Base-by-base conservation (phyloP, 192 early-diverging fungal genomes). In the Tieghemiomyces parasiticus region DNA sequence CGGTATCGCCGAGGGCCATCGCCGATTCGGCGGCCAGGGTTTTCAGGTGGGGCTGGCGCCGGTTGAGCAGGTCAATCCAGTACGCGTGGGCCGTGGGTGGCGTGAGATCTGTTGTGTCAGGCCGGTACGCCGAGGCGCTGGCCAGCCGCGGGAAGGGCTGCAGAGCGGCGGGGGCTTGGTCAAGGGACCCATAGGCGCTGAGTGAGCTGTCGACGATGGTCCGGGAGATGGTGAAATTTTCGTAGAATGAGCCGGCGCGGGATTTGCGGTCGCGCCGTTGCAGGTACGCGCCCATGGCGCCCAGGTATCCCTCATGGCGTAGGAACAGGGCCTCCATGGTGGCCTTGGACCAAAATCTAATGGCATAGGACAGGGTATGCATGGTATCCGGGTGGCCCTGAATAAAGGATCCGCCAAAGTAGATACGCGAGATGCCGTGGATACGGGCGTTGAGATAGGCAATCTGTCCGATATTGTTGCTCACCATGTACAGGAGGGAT, bases 401-500 rank as follows among this genome's bases (percentile, higher is more conserved):
- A 60, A 99, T 96, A 71, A 95, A 99, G 71, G 89, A 95, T 31
- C 95, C 95, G 65, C 90, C 90, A 73, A 99, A 99, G 74, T 96
- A 99, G 56, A 99, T 96, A 49, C 78, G 76, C 24, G 73, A 71
- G 59, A 96, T 81, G 24, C 84, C 87, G 73, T 96, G 93, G 29
- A 86, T 80, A 65, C 91, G 84, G 8, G 95, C 95, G 65, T 96
- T 96, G 58, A 99, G 72, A 61, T 93, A 99, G 0, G 93, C 95
- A 59, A 99, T 96, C 69, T 99, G 95, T 12, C 95, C 93, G 78
- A 99, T 91, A 68, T 95, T 99, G 77, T 99, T 99, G 69, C 90
- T 72, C 55, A 99, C 85, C 87, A 99, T 90, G 72, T 87, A 95
- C 59, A 99, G 77, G 53, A 99, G 71, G 55, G 87, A 89, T 51